These are phyloP conservation scores for Acacia crassicarpa DNA, from an alignment of 306 rosid species.

Conservation along the genomic window DNA sequence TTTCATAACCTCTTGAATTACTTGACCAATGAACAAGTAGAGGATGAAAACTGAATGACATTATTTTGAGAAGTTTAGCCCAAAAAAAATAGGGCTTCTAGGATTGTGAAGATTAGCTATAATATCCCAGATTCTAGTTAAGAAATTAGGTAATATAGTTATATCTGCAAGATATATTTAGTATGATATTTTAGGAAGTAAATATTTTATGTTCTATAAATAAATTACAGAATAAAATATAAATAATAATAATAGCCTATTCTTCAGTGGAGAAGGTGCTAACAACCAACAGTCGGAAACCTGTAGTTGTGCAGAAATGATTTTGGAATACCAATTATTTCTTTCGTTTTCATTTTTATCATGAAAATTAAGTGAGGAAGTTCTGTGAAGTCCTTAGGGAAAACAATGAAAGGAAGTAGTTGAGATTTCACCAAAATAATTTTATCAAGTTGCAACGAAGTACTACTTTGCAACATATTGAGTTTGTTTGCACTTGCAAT, in stretches of 20 bases:
- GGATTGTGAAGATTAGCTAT: neutral
- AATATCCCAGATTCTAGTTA: neutral
- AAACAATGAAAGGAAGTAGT: neutral
- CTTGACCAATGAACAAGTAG: neutral
- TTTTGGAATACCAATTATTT: neutral
- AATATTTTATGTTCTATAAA: too few relatives aligned
- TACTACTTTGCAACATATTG: neutral
- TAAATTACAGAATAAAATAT: too few relatives aligned
- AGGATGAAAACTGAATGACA: neutral
- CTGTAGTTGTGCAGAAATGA: neutral
- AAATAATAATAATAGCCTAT: neutral
- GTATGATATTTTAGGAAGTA: neutral
- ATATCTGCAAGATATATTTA: neutral
- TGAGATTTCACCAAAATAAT: neutral
- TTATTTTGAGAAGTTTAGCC: neutral
- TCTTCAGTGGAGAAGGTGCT: neutral
- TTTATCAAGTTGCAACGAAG: constrained; percentile 18
- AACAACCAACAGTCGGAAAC: constrained; percentile 5
- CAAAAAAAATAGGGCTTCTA: neutral
- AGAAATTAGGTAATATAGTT: neutral
- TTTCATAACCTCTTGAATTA: constrained; percentile 2
- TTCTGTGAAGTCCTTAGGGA: constrained; percentile 12
- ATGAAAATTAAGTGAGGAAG: neutral
- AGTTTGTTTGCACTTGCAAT: constrained; percentile 11
- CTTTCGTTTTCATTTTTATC: neutral